Evolutionary conservation across 352 stramenopile species (phyloP), one percentile per base, ranked within the genome.

Genomic region (Globisporangium heterothallicum): DNA sequence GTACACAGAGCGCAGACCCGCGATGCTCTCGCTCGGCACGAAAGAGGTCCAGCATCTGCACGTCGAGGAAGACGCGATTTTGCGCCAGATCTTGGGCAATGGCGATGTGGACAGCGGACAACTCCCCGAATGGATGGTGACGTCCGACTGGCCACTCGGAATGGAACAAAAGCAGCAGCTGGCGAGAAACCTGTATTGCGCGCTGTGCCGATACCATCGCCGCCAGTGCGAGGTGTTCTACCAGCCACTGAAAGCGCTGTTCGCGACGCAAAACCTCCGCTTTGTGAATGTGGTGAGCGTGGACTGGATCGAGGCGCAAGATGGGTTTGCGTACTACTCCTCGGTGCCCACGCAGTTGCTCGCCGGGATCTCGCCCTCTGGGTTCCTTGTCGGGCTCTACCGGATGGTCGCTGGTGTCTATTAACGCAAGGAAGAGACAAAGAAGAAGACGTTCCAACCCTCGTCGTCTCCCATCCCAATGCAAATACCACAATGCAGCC

Each of bases 181-280:
- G 43, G 24, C 42, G 18, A 27, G 19, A 25, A 38, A 25, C 22
- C 42, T 53, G 5, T 59, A 59, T 43, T 53, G 43, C 43, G 53
- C 53, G 53, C 52, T 58, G 26, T 46, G 52, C 42, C 42, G 52
- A 32, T 58, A 58, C 34, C 27, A 58, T 34, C 52, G 52, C 16
- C 52, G 52, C 7, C 52, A 58, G 52, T 58, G 52, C 52, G 52
- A 51, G 52, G 40, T 34, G 42, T 47, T 53, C 42, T 52, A 58
- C 52, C 52, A 47, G 24, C 50, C 51, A 18, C 52, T 58, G 16
- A 45, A 45, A 34, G 25, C 25, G 12, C 32, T 53, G 12, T 48
- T 53, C 6, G 12, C 18, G 43, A 29, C 27, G 18, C 22, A 30
- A 6, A 25, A 34, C 12, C 36, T 59, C 32, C 43, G 32, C 5